Base-by-base conservation (phyloP, 1,284 basidiomycete genomes). In the Ustilago loliicola region DNA sequence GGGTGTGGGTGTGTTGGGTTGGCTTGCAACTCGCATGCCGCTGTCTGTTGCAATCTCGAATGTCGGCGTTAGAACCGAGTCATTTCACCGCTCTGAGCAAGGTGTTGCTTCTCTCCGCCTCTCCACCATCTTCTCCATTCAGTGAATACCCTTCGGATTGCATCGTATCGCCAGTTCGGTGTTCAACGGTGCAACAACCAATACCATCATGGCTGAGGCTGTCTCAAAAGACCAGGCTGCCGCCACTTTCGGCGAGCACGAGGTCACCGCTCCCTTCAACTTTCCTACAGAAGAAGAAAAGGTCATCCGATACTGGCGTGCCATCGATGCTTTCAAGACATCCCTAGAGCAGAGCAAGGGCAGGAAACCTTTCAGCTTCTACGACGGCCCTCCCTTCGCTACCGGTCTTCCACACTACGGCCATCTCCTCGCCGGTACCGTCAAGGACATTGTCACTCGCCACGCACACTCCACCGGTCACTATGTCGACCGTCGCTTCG, bases 391-490 rank as follows among this genome's bases (percentile, higher is more conserved):
- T 7, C 96, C 96, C 1, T 99, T 98, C 84, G 96, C 96, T 1
- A 98, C 97, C 6, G 97, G 97, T 66, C 89, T 97, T 78, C 97
- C 96, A 5, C 96, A 99, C 87, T 98, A 98, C 85, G 96, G 96
- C 19, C 87, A 88, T 74, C 74, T 88, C 13, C 80, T 88, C 56
- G 87, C 87, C 66, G 88, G 88, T 62, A 99, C 96, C 23, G 94
- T 99, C 90, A 99, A 99, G 94, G 96, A 98, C 87, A 95, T 98
- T 84, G 94, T 98, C 68, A 98, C 96, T 54, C 91, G 96, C 72
- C 94, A 97, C 88, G 96, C 96, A 2, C 92, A 94, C 86, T 92
- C 94, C 45, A 96, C 93, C 59, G 97, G 97, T 13, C 92, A 92
- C 88, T 93, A 98, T 86, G 97, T 99, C 81, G 91, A 93, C 75